These are phyloP conservation scores for Neonectria coccinea DNA, from an alignment of 2,329 filamentous ascomycete species.

Conservation along the genomic window DNA sequence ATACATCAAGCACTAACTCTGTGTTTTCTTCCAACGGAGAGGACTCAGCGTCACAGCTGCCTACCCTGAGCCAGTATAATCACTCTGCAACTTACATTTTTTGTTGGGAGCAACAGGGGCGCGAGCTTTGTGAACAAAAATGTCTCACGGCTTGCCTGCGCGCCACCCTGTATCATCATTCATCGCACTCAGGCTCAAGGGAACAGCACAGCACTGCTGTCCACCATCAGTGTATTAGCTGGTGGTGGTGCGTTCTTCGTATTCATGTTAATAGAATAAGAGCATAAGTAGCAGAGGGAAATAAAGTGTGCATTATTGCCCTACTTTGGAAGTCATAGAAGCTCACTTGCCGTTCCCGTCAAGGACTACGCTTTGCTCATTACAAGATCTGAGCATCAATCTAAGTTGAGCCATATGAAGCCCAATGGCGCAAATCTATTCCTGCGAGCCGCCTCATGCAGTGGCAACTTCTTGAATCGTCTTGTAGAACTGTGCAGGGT, in stretches of 20 bases:
- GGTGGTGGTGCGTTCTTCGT: not conserved
- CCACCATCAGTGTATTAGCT: not conserved
- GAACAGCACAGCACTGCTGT: not conserved
- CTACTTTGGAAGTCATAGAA: not conserved
- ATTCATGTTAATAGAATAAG: not conserved
- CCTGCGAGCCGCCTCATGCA: conserved; percentile 40
- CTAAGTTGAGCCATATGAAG: too few relatives aligned
- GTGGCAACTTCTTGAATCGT: conserved; percentile 78
- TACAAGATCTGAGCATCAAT: not conserved
- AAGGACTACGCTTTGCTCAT: not conserved
- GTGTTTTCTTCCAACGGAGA: not conserved
- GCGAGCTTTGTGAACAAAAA: not conserved
- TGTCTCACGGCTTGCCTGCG: conserved; percentile 6
- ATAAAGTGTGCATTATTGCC: too few relatives aligned
- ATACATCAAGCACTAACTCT: not conserved
- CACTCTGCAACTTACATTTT: not conserved
- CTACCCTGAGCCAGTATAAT: conserved; percentile 5
- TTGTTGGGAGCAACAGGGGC: not conserved
- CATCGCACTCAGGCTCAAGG: not conserved
- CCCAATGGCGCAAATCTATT: not conserved
- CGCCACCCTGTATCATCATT: not conserved
- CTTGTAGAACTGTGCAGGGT: conserved; percentile 76
- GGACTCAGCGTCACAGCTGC: not conserved
- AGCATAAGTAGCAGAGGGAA: too few relatives aligned
- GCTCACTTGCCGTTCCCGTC: too few relatives aligned